Evolutionary conservation across 306 rosid species (phyloP), one percentile per base, ranked within the genome.

Genomic region (Quercus parvula): DNA sequence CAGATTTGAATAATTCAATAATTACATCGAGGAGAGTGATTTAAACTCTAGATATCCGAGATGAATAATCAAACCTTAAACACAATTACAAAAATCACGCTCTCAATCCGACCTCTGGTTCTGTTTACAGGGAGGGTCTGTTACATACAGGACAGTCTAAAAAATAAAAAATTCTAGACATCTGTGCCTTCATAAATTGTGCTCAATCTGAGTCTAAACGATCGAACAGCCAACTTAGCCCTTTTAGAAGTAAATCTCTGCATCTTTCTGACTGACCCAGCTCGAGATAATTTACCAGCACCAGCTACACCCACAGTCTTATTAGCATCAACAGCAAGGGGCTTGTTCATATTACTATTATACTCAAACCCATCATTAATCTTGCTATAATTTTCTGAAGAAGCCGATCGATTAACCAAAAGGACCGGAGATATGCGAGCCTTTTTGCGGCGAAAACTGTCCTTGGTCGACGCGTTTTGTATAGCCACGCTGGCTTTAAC

Each of bases 401-500:
- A 19, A 31, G 6, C 18, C 1, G 54, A 64, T 28, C 27, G 49
- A 10, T 49, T 30, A 28, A 64, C 30, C 15, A 70, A 0, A 22
- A 75, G 18, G 33, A 74, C 25, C 12, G 91, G 91, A 63, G 88
- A 85, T 52, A 88, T 51, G 22, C 91, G 87, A n/a, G 82, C 56
- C 67, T 83, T 83, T 2, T 87, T 85, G n/a, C 64, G 78, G 24
- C 79, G 78, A 28, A 20, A 31, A 56, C 17, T 55, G 22, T 33
- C 7, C 19, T n/a, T 19, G 20, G 11, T 67, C 17, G 79, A 18
- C 0, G 70, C 38, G 15, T 75, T 71, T 25, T 85, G 80, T 59
- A 88, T 74, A 59, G 92, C 89, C 13, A 74, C n/a, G 74, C 56
- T 81, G 80, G 92, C 92, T 80, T 87, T 86, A 66, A 88, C 84